Evolutionary conservation across 768 basidiomycete species (phyloP), one percentile per base, ranked within the genome.

Genomic region (Hericium alpestre): DNA sequence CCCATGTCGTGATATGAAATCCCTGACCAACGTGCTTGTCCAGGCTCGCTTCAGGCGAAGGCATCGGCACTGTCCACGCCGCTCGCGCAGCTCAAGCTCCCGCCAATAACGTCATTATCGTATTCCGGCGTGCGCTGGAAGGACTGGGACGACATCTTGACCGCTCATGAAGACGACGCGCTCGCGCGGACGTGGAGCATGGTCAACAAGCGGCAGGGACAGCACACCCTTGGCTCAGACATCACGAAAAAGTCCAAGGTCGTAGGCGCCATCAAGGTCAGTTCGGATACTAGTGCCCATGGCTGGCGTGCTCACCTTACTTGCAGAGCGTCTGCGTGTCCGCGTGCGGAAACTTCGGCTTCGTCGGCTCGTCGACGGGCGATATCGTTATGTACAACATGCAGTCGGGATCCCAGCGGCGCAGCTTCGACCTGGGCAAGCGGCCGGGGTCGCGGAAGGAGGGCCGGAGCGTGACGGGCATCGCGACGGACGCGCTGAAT

Each of bases 141-240:
- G 68, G 94, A 99, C 61, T 99, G 96, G 96, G 95, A 98, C 65
- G 93, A 98, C 65, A 86, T 98, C 47, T 69, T 99, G 5, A 93
- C 94, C n/a, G 82, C 83, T 0, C 94, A 97, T 67, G 74, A 80
- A 1, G 90, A 92, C 50, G 93, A 95, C 63, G 76, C 81, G 3
- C 79, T 85, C 56, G 88, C 88, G 1, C 78, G 95, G 38, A 87
- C 91, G 20, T 99, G 95, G 95, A 84, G 83, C 3, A 87, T 92
- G 68, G 74, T 81, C 57, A 82, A 84, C 61, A 95, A 95, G 72
- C 78, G 81, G 53, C 65, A 90, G 8, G 95, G 95, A 6, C 86
- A 87, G 64, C 77, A 87, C 65, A 80, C 75, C 13, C 79, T 94
- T 57, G 80, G 75, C 20, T 79, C 88, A 41, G 74, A 71, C 7